These are phyloP conservation scores for Umbilicus rupestris DNA, from an alignment of 164 flowering plant species.

Conservation along the genomic window DNA sequence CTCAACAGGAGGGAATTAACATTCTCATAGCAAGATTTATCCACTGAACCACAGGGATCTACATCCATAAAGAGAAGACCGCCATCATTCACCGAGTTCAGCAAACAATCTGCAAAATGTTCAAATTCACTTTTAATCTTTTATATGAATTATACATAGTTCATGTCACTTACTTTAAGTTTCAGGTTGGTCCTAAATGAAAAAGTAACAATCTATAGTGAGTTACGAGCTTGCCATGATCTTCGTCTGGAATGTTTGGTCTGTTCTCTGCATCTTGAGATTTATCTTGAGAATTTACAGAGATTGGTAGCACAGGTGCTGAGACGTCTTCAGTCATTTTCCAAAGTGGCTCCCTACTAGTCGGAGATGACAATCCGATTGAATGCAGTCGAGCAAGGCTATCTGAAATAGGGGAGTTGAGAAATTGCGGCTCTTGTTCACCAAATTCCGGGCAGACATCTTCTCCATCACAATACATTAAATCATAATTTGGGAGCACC, in stretches of 20 bases:
- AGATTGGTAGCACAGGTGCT: slow-evolving; percentile 29
- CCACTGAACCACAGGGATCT: slow-evolving; percentile 35
- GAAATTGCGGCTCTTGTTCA: slow-evolving; percentile 23
- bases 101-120: slow-evolving; percentile 30
- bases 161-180: not conserved
- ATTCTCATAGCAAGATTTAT: slow-evolving; percentile 31
- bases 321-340: slow-evolving; percentile 32
- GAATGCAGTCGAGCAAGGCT: slow-evolving; percentile 21
- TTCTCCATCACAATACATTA: slow-evolving; percentile 14
- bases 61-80: slow-evolving; percentile 29
- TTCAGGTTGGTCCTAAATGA: slow-evolving; percentile 11
- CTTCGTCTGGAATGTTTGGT: slow-evolving; percentile 13
- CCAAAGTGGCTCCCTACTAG: slow-evolving; percentile 35
- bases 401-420: slow-evolving; percentile 18
- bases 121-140: slow-evolving; percentile 18
- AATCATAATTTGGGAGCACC: slow-evolving; percentile 17
- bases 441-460: slow-evolving; percentile 24
- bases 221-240: slow-evolving; percentile 20
- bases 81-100: slow-evolving; percentile 40
- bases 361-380: slow-evolving; percentile 34
- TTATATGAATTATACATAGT: not conserved
- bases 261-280: slow-evolving; percentile 13
- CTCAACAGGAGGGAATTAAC: slow-evolving; percentile 32
- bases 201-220: slow-evolving; percentile 15
- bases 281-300: slow-evolving; percentile 16